A percentile compares a stretch with the other conserved stretches of the same genome.
These are phyloP conservation scores for Fusarium begoniae DNA, from an alignment of 2,329 filamentous ascomycete species.

Conservation along the genomic window DNA sequence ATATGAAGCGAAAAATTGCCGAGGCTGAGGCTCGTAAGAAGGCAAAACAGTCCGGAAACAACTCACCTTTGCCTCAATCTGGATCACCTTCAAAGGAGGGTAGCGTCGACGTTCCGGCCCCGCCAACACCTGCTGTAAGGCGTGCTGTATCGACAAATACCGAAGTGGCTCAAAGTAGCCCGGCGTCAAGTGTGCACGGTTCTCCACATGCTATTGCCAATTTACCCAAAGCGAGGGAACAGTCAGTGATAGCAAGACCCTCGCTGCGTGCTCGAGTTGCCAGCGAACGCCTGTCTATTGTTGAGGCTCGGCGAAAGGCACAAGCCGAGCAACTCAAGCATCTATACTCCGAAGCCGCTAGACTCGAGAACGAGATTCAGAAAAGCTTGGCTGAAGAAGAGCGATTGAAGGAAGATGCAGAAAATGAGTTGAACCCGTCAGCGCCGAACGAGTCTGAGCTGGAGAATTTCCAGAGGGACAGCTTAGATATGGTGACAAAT, in stretches of 20 bases:
- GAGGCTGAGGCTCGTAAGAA: slow-evolving; percentile 66
- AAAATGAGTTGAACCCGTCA: slow-evolving; percentile 18
- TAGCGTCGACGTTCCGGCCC: slow-evolving; percentile 31
- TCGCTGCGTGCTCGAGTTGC: slow-evolving; percentile 47
- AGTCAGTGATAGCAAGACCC: slow-evolving; percentile 12
- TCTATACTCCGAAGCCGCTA: slow-evolving; percentile 57
- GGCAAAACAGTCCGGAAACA: slow-evolving; percentile 48
- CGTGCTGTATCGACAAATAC: background rate
- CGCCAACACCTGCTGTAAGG: background rate
- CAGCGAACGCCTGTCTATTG: slow-evolving; percentile 49
- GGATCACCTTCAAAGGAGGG: slow-evolving; percentile 40
- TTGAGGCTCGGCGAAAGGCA: slow-evolving; percentile 49
- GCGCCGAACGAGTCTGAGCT: slow-evolving; percentile 25
- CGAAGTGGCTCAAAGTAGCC: background rate
- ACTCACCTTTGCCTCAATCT: slow-evolving; percentile 44
- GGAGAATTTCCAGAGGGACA: slow-evolving; percentile 25
- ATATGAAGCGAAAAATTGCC: slow-evolving; percentile 67
- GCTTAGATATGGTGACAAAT: background rate
- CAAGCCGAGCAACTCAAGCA: slow-evolving; percentile 58
- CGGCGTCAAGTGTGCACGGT: slow-evolving; percentile 9
- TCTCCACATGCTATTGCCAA: slow-evolving; percentile 5
- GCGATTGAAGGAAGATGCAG: slow-evolving; percentile 44
- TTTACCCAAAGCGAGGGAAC: slow-evolving; percentile 25
- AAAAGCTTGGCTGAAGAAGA: slow-evolving; percentile 49
- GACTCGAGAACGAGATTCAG: slow-evolving; percentile 59